These are phyloP conservation scores for Cadophora malorum DNA, from an alignment of 2,329 filamentous ascomycete species.

Conservation along the genomic window DNA sequence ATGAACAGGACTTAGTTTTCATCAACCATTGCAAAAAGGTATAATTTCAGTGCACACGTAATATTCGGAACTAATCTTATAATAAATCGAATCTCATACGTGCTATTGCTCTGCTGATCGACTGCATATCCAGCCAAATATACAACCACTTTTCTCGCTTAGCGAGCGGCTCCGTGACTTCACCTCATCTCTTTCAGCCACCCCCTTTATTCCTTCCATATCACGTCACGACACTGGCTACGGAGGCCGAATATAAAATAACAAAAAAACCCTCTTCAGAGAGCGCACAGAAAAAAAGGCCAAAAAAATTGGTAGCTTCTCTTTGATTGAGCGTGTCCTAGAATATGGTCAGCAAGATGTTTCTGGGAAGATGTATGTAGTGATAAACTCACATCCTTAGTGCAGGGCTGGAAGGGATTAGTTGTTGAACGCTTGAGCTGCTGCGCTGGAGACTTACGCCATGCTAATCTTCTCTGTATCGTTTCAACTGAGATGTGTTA, in stretches of 20 bases:
- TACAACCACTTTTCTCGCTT: neutral
- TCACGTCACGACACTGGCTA: too few relatives aligned
- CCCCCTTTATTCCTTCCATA: neutral
- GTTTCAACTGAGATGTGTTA: constrained; percentile 55
- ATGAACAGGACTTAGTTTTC: too few relatives aligned
- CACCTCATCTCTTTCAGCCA: neutral
- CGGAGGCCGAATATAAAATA: neutral
- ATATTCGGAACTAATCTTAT: too few relatives aligned
- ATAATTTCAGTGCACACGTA: too few relatives aligned
- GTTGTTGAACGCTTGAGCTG: neutral
- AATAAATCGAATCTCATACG: too few relatives aligned
- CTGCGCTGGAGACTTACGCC: constrained; percentile 49
- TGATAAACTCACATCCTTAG: constrained; percentile 73
- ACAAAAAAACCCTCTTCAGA: neutral
- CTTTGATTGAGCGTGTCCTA: constrained; percentile 49
- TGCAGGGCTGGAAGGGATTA: constrained; percentile 57
- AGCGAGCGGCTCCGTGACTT: neutral
- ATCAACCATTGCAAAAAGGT: too few relatives aligned
- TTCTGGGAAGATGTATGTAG: too few relatives aligned
- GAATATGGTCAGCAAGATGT: too few relatives aligned
- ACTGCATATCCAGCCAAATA: neutral
- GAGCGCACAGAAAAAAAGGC: neutral
- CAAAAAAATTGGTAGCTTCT: constrained; percentile 40
- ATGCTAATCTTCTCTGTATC: constrained; percentile 81
- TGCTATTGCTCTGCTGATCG: too few relatives aligned